Base-by-base conservation (phyloP, 306 rosid species). In the Inga laurina region DNA sequence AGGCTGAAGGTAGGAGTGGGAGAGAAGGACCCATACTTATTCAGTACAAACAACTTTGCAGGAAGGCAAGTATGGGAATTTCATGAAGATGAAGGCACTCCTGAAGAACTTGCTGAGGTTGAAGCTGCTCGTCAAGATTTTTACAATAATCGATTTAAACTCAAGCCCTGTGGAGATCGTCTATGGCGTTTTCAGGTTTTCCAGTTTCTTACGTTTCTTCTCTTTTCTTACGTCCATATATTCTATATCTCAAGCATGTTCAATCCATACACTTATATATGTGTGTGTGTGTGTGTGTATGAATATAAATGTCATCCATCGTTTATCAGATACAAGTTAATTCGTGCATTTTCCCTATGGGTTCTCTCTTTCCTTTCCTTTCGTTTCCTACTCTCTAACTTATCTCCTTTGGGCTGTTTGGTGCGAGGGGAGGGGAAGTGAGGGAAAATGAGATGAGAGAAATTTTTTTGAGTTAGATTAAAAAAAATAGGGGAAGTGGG, bases 141-240 rank as follows among this genome's bases (percentile, higher is more conserved):
- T 85, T 91, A 78, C 35, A 9, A 37, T 10, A 82, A 89, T 46
- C 92, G 94, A 19, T 84, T 77, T 74, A 39, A 76, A 7, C 24
- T 78, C 46, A 88, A 88, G 57, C 88, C 90, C 11, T 88, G 93
- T 8, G 85, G 10, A 24, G 93, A 90, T 41, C 80, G 79, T 51
- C 90, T 90, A 2, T 90, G 93, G 93, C 91, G 93, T 2, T 81
- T 88, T 83, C 91, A 88, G 90, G 93, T 90, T 8, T 16, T 13
- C n/a, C 1, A 0, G 5, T 27, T 1, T 19, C 61, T 54, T 1
- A 19, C 10, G 2, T 54, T 19, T 2, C 24, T 19, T 19, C 11
- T 5, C 24, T 2, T 54, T 54, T 19, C 21, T 54, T 21, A 6
- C 10, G 3, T 5, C n/a, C n/a, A 16, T 52, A 54, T 19, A 1